Conservation (phyloP, 345 rosid species). For the Brassica nigra region DNA sequence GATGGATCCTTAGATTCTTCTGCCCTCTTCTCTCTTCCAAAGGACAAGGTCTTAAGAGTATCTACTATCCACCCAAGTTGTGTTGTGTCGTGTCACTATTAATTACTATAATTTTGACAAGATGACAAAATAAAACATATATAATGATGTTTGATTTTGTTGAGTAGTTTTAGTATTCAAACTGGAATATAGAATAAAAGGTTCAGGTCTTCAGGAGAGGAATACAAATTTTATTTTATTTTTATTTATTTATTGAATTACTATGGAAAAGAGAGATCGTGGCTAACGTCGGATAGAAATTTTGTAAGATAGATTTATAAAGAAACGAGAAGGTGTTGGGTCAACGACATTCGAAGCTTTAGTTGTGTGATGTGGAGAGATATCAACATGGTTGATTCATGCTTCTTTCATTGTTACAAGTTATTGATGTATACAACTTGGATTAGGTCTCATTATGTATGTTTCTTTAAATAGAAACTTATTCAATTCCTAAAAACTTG, state of each 20-base stretch:
- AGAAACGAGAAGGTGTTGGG: constrained; percentile 32
- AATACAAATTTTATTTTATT: neutral
- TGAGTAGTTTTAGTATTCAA: neutral
- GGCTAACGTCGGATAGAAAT: constrained; percentile 31
- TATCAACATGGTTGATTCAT: constrained; percentile 39
- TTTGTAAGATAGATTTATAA: neutral
- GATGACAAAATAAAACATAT: neutral
- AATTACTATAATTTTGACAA: neutral
- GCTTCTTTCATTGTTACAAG: constrained; percentile 31
- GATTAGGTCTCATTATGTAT: constrained; percentile 3
- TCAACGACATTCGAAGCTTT: constrained; percentile 37
- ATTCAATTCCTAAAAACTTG: neutral
- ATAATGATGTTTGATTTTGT: neutral
- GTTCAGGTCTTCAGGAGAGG: neutral
- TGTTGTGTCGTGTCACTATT: constrained; percentile 19
- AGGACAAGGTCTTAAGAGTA: constrained; percentile 23
- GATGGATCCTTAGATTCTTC: constrained; percentile 26
- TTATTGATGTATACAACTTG: neutral
- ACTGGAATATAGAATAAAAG: neutral
- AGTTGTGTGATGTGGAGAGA: constrained; percentile 31
- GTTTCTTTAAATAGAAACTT: constrained; percentile 7
- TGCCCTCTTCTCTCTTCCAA: constrained; percentile 36
- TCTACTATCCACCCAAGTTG: constrained; percentile 32
- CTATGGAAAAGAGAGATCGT: constrained; percentile 25
- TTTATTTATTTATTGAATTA: neutral